Conservation (phyloP, 2,329 filamentous ascomycete genomes). For the Xylariaceae sp. region DNA sequence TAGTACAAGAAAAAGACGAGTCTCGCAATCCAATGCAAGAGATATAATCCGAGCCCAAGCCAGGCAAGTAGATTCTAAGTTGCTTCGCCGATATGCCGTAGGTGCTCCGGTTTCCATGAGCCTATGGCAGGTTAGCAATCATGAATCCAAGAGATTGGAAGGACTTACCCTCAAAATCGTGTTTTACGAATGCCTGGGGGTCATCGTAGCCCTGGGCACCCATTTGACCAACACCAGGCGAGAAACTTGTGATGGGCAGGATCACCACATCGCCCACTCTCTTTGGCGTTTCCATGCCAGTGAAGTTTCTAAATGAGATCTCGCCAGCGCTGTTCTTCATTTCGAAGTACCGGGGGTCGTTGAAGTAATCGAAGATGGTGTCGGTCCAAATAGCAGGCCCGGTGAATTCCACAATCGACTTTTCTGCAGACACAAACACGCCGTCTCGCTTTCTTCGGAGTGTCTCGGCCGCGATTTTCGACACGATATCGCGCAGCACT, state of each 20-base stretch:
- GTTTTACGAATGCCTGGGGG: slow-evolving; percentile 95
- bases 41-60: slow-evolving; percentile 14
- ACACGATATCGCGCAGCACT: slow-evolving; percentile 80
- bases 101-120: slow-evolving; percentile 70
- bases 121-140: slow-evolving; percentile 43
- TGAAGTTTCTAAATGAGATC: slow-evolving; percentile 85
- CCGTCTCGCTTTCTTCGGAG: slow-evolving; percentile 65
- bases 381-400: slow-evolving; percentile 96
- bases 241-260: slow-evolving; percentile 94
- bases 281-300: slow-evolving; percentile 75
- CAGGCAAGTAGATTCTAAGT: slow-evolving; percentile 22
- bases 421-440: slow-evolving; percentile 50
- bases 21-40: slow-evolving; percentile 1
- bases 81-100: slow-evolving; percentile 60
- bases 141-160: neutral
- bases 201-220: slow-evolving; percentile 82
- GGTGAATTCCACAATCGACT: slow-evolving; percentile 87
- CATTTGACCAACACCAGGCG: slow-evolving; percentile 91
- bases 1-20: neutral
- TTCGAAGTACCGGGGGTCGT: slow-evolving; percentile 84
- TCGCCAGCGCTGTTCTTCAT: slow-evolving; percentile 65
- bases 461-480: slow-evolving; percentile 79
- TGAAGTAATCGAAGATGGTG: slow-evolving; percentile 86
- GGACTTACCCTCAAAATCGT: slow-evolving; percentile 83
- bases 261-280: slow-evolving; percentile 92